Evolutionary conservation across 441 rosid genomes (phyloP), one percentile per base, ranked within the genome.

Genomic region (Melastoma candidum): DNA sequence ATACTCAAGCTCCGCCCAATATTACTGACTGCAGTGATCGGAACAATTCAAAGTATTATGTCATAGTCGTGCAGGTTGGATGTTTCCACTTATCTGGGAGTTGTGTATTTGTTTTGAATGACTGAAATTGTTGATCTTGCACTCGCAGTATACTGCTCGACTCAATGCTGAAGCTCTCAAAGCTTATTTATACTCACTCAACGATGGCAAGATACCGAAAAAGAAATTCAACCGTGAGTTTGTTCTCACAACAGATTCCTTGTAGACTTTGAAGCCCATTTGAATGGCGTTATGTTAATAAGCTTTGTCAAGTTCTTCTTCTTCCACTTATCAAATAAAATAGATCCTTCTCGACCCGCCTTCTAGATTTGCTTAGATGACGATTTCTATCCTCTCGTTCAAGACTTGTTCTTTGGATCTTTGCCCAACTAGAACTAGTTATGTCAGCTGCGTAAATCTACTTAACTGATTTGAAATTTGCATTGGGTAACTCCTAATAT

Each of bases 41-140:
- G 14, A 84, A 80, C 74, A 63, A 90, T 71, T 84, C 95, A 4
- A 90, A 87, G 71, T 90, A 80, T 61, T 90, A 84, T 67, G 64
- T 80, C 47, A 88, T 87, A 50, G 86, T 90, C 12, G 92, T 90
- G 72, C 96, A 87, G 95, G 97, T 90, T 74, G 48, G 29, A 17
- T 53, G 41, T 11, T 2, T 60, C 53, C 22, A 17, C 36, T 3
- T 6, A 24, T 52, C 26, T 4, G 45, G 9, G 22, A 11, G 46
- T 36, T 26, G 3, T 12, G 7, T n/a, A n/a, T 59, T 25, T 58
- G 44, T 26, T 11, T 48, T 41, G 36, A 12, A 45, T 39, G 11
- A 53, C 60, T 61, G 57, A 55, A 41, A 17, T 43, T 1, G 57
- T 13, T 8, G 53, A 53, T 51, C 60, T 45, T 50, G 63, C 22